phyloP scores from a whole-genome alignment of 176 grass and related monocot genomes.

The Carex pumila region DNA sequence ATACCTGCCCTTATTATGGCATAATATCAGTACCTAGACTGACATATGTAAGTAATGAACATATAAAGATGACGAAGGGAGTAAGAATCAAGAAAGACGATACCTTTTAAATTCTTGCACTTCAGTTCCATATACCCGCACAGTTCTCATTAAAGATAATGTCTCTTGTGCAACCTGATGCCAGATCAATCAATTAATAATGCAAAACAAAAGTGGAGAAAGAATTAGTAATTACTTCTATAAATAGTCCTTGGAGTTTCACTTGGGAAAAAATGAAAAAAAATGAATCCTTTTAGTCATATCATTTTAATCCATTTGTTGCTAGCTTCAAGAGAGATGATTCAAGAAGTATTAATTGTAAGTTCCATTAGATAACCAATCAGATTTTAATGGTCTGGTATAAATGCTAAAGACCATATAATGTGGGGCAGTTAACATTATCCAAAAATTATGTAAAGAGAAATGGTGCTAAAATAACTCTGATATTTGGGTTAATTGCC shows the following conservation, averaged over 20 bases:
- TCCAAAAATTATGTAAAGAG: not conserved
- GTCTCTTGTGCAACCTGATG: conserved; percentile 94
- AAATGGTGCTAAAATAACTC: not conserved
- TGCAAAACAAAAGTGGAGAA: not conserved
- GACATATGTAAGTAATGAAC: conserved; percentile 3
- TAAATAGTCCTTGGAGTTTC: not conserved
- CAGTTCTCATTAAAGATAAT: conserved; percentile 70
- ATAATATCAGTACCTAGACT: conserved; percentile 13
- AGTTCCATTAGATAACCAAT: not conserved
- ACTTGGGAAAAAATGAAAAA: not conserved
- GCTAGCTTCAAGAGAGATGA: not conserved
- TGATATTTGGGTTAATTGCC: not conserved
- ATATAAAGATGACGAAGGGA: not conserved
- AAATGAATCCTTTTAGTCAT: not conserved
- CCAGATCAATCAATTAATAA: conserved; percentile 24
- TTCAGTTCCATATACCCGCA: conserved; percentile 89
- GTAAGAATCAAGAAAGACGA: not conserved
- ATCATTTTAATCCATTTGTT: not conserved
- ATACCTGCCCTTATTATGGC: conserved; percentile 58
- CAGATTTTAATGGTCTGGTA: not conserved
- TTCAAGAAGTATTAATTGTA: not conserved
- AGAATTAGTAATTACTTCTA: not conserved
- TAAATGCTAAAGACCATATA: not conserved
- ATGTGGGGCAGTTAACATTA: not conserved
- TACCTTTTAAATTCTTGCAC: conserved; percentile 81